phyloP scores from a whole-genome alignment of 169 alveolate species.

The Eimeria maxima region DNA sequence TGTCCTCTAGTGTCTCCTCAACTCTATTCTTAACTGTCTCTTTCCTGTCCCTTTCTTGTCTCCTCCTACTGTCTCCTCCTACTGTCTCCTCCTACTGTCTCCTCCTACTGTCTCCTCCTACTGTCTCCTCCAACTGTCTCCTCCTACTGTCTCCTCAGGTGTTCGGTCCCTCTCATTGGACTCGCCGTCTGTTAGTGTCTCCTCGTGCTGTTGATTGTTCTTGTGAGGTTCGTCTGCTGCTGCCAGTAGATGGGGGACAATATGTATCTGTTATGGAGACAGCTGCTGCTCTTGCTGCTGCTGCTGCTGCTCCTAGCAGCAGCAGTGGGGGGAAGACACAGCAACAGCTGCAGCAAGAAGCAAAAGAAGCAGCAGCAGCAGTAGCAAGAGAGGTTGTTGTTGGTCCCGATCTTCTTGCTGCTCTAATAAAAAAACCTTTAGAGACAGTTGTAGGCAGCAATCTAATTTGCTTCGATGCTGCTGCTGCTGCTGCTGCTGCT shows the following conservation, averaged over 20 bases:
- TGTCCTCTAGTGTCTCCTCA: conserved; percentile 42
- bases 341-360: neutral
- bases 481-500: conserved; percentile 6
- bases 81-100: no score
- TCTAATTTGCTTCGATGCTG: neutral
- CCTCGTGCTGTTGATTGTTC: conserved; percentile 12
- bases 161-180: conserved; percentile 45
- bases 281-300: conserved; percentile 19
- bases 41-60: neutral
- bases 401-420: conserved; percentile 17
- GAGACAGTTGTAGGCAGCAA: neutral
- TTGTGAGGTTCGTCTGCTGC: conserved; percentile 35
- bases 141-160: conserved; percentile 48
- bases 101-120: neutral
- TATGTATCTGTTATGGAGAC: conserved; percentile 32
- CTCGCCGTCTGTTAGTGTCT: conserved; percentile 46
- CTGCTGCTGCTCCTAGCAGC: conserved; percentile 29
- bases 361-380: neutral
- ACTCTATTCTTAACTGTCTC: conserved; percentile 4
- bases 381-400: conserved; percentile 48
- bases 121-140: conserved; percentile 2
- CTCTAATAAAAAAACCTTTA: neutral
- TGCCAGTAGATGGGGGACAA: conserved; percentile 35
- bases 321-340: conserved; percentile 24
- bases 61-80: neutral